phyloP scores from a whole-genome alignment of 2,329 filamentous ascomycete species.

The Alternaria triticimaculans region DNA sequence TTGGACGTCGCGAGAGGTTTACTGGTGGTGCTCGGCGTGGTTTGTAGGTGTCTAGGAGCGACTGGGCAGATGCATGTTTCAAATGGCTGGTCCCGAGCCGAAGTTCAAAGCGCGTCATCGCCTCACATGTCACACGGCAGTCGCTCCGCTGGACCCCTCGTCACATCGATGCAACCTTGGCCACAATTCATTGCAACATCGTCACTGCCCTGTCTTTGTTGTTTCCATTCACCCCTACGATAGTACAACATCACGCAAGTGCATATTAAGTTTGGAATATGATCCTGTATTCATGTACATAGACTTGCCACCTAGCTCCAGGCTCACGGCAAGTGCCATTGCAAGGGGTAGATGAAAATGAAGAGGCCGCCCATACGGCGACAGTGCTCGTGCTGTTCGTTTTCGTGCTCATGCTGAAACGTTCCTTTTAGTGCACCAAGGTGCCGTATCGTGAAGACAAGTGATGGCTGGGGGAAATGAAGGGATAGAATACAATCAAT shows the following conservation, averaged over 20 bases:
- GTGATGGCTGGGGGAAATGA: not conserved
- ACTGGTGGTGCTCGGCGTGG: not conserved
- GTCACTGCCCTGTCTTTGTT: not conserved
- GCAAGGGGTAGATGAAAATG: not conserved
- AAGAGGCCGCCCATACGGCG: slow-evolving; percentile 4
- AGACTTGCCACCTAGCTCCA: slow-evolving; percentile 17
- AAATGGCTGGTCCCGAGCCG: slow-evolving; percentile 9
- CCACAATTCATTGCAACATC: not conserved
- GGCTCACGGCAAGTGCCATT: slow-evolving; percentile 17
- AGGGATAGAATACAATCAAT: slow-evolving; percentile 18
- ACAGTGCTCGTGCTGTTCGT: slow-evolving; percentile 9
- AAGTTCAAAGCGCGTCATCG: slow-evolving; percentile 15
- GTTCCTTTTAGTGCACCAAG: slow-evolving; percentile 25
- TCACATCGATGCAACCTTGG: not conserved
- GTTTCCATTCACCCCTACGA: not conserved
- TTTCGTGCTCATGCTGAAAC: slow-evolving; percentile 16
- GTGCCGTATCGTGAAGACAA: slow-evolving; percentile 24
- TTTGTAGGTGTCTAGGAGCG: slow-evolving; percentile 3
- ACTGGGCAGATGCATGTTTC: slow-evolving; percentile 14
- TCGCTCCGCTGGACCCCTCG: not conserved
- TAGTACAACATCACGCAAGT: not conserved
- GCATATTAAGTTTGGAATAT: not conserved
- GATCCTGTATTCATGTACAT: slow-evolving; percentile 1
- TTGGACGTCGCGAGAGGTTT: not conserved
- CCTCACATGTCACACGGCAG: not conserved